Conservation (phyloP, 2,329 filamentous ascomycete species). For the Ophiocordyceps camponoti-leonardi region DNA sequence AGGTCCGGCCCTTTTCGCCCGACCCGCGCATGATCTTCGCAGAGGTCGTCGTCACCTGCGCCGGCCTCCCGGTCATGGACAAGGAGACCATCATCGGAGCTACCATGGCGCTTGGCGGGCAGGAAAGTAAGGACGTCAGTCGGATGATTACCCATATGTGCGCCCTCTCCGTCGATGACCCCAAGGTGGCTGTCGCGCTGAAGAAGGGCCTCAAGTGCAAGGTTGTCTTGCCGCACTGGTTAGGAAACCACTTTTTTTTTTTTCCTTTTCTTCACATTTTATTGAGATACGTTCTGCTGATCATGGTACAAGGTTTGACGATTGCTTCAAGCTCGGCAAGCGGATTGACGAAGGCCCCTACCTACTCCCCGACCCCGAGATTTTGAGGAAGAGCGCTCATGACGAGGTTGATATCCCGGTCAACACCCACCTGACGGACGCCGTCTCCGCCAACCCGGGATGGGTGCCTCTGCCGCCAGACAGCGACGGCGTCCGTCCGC, state of each 20-base stretch:
- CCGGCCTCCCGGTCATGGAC: constrained; percentile 69
- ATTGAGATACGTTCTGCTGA: not conserved
- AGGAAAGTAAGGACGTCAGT: constrained; percentile 55
- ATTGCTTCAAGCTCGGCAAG: constrained; percentile 84
- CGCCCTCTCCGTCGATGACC: constrained; percentile 57
- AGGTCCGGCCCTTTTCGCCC: constrained; percentile 72
- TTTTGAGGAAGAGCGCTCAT: constrained; percentile 43
- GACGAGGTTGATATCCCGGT: constrained; percentile 37
- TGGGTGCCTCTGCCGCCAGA: constrained; percentile 25
- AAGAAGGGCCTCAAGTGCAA: constrained; percentile 55
- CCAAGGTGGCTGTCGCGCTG: constrained; percentile 46
- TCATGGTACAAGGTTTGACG: constrained; percentile 57
- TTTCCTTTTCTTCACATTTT: not conserved
- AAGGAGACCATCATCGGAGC: constrained; percentile 86
- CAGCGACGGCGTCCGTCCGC: constrained; percentile 24
- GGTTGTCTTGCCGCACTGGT: constrained; percentile 90
- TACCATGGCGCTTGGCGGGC: constrained; percentile 74
- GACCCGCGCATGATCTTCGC: constrained; percentile 85
- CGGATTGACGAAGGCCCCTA: constrained; percentile 84
- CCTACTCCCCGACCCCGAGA: constrained; percentile 67
- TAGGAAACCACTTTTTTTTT: constrained; percentile 9
- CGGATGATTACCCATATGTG: constrained; percentile 78
- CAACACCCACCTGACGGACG: constrained; percentile 48
- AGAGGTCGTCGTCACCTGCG: constrained; percentile 66
- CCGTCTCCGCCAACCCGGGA: constrained; percentile 33